Base-by-base conservation (phyloP, 75 land plant species). In the Cunninghamia lanceolata region DNA sequence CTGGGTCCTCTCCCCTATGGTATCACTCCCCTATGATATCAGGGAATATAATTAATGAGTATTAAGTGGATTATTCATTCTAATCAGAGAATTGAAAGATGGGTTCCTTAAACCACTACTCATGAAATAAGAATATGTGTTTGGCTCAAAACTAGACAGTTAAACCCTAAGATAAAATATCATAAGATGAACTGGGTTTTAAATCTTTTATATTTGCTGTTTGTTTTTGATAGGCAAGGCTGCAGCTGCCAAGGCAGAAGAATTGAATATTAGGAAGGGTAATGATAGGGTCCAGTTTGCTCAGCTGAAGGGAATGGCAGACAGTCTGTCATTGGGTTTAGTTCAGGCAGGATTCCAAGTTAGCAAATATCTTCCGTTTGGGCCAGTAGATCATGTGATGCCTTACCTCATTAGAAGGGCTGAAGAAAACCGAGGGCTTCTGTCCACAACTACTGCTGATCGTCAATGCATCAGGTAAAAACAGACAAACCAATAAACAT, bases 251-350 rank as follows among this genome's bases (percentile, higher is more conserved):
- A 93, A 91, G 40, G 94, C 94, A 5, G 86, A 85, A 6, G 93
- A 90, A n/a, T 77, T 96, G 84, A 94, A 95, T 4, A 90, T 96
- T 1, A 76, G 38, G 71, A 93, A 90, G 82, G 93, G 87, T 10
- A 86, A 90, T 79, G 84, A 84, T 36, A 89, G 87, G 75, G 83
- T 98, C 46, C 95, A 98, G 78, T 98, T 98, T 88, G 98, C 98
- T 21, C 99, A 96, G 85, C 89, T 96, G 70, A 95, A 91, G 89
- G 99, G 99, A 36, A 96, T 98, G 99, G 90, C 98, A 45, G 99
- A 98, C 30, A 90, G 89, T 21, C 89, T 98, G 3, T 96, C 99
- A 0, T 86, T 91, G n/a, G 92, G 94, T 0, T 83, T 98, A 70
- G 92, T 87, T 30, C 93, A 96, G 82, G 98, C 96, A 47, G 96